These are phyloP conservation scores for Diaporthe aspalathi DNA, from an alignment of 2,329 filamentous ascomycete species.

Conservation along the genomic window DNA sequence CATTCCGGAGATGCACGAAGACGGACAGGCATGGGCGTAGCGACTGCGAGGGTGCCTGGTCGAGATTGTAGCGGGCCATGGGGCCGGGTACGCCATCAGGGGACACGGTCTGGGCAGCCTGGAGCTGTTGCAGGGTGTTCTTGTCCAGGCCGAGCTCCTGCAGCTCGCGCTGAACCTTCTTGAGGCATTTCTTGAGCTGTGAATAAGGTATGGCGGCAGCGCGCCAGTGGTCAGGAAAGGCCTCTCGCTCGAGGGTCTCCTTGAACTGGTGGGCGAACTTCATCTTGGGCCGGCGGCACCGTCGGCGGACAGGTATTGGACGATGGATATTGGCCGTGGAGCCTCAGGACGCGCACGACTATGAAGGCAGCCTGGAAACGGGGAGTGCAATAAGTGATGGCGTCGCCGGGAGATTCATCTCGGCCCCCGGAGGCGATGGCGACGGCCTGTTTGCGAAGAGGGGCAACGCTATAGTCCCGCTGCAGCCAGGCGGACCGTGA, in stretches of 20 bases:
- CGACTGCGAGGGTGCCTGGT: conserved; percentile 52
- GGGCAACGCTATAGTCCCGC: neutral
- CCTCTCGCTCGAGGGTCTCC: conserved; percentile 74
- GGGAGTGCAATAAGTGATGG: conserved; percentile 1
- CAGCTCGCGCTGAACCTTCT: conserved; percentile 80
- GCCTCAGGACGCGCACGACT: neutral
- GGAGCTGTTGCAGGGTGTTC: conserved; percentile 74
- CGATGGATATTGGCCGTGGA: neutral
- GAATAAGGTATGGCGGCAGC: conserved; percentile 84
- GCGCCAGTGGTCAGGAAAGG: conserved; percentile 79
- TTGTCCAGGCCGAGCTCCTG: conserved; percentile 76
- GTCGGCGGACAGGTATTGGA: neutral
- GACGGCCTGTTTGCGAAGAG: neutral
- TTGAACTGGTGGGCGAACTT: conserved; percentile 88
- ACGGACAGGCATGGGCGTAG: conserved; percentile 78
- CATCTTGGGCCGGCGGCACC: conserved; percentile 63
- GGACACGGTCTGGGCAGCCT: conserved; percentile 62
- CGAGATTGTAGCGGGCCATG: conserved; percentile 63
- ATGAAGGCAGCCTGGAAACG: conserved; percentile 17
- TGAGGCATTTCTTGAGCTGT: conserved; percentile 89
- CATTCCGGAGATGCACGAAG: conserved; percentile 73
- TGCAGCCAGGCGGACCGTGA: neutral
- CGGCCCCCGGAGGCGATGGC: conserved; percentile 10
- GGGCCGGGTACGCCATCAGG: conserved; percentile 50
- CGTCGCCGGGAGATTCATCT: conserved; percentile 33